These are phyloP conservation scores for Phyllosticta citribraziliensis DNA, from an alignment of 2,329 filamentous ascomycete genomes.

Conservation along the genomic window DNA sequence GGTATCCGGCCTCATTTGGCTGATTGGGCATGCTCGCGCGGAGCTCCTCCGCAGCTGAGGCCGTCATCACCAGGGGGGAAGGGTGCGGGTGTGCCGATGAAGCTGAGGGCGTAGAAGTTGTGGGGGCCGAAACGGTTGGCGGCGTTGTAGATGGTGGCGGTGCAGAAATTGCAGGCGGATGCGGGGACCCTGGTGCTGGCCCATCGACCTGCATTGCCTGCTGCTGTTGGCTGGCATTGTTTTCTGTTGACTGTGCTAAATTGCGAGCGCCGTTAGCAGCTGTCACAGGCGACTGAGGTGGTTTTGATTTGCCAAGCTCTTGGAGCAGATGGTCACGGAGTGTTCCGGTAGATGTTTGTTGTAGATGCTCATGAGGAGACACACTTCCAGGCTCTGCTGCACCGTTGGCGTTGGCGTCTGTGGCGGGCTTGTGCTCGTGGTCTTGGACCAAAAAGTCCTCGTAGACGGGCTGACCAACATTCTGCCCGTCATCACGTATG, in stretches of 20 bases:
- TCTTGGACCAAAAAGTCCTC: constrained; percentile 31
- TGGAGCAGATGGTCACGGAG: background rate
- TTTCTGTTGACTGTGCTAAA: background rate
- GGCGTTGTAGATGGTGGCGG: constrained; percentile 3
- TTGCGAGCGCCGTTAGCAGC: background rate
- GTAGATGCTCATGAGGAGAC: background rate
- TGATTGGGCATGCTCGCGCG: constrained; percentile 23
- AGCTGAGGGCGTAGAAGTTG: constrained; percentile 16
- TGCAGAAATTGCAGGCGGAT: constrained; percentile 12
- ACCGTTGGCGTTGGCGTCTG: constrained; percentile 5
- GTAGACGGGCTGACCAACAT: constrained; percentile 15
- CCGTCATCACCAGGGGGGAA: constrained; percentile 29
- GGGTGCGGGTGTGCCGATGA: constrained; percentile 25
- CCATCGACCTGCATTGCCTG: constrained; percentile 28
- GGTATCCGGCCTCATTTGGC: constrained; percentile 25
- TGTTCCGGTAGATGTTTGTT: background rate
- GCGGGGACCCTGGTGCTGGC: constrained; percentile 26
- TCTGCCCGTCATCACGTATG: constrained; percentile 12
- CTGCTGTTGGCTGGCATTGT: background rate
- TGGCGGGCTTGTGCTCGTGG: constrained; percentile 14
- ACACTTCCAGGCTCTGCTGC: constrained; percentile 7
- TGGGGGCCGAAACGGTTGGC: constrained; percentile 3
- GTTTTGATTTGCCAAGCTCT: background rate
- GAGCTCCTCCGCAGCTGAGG: constrained; percentile 31
- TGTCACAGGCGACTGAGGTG: background rate